A percentile compares a stretch with the other conserved stretches of the same genome.
These are phyloP conservation scores for Zasmidium angulare DNA, from an alignment of 2,329 filamentous ascomycete genomes.

Conservation along the genomic window DNA sequence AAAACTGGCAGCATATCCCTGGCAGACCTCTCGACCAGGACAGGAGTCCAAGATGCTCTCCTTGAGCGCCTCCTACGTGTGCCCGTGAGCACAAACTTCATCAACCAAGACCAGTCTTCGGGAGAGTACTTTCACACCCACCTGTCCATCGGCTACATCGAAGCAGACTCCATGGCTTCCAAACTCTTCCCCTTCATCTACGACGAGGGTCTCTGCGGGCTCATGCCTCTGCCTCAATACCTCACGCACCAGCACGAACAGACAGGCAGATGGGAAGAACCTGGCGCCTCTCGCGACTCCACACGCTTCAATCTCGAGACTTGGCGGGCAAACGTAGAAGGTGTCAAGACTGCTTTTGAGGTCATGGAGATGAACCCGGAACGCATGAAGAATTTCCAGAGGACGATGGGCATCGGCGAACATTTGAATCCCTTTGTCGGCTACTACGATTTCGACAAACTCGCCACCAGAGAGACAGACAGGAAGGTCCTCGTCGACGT, in stretches of 20 bases:
- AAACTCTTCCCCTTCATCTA: not conserved
- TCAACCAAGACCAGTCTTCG: not conserved
- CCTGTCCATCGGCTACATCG: not conserved
- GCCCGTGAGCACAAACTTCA: not conserved
- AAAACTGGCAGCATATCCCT: not conserved
- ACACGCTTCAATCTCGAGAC: not conserved
- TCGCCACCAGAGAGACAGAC: not conserved
- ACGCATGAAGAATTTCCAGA: not conserved
- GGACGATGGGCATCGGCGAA: not conserved
- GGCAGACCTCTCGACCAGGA: not conserved
- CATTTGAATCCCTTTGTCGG: not conserved
- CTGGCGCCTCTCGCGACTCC: not conserved
- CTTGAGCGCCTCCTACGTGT: not conserved
- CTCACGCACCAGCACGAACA: not conserved
- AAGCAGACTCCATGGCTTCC: not conserved
- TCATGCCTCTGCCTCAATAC: not conserved
- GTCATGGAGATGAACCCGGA: not conserved
- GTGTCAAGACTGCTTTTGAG: not conserved
- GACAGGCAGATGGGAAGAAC: not conserved
- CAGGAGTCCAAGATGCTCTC: not conserved
- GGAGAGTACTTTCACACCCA: not conserved
- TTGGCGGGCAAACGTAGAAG: not conserved
- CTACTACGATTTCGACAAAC: not conserved
- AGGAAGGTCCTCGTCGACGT: not conserved
- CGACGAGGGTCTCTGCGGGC: not conserved